Base-by-base conservation (phyloP, 176 grass and related monocot species). In the Eleusine indica region DNA sequence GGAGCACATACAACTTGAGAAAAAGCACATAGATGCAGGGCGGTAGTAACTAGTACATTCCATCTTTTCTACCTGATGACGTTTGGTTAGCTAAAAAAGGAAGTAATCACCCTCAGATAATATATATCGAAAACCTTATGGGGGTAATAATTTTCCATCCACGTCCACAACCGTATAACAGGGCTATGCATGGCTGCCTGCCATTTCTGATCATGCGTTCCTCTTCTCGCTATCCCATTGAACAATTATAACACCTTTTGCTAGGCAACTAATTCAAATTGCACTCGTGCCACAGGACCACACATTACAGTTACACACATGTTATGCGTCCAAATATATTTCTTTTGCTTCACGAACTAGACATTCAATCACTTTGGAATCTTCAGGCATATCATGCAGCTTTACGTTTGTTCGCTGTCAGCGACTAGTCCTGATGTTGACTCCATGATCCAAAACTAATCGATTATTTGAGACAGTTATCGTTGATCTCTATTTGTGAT, bases 321-420 rank as follows among this genome's bases (percentile, higher is more conserved):
- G 39, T 48, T 71, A 70, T 17, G 16, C 57, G 29, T 66, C 44
- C 16, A 1, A 64, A 72, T 2, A 29, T 19, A 51, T 10, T 1
- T 47, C 49, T 29, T 3, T 52, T 77, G 21, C 46, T 47, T 32
- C 21, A 51, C 38, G 53, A 80, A 74, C 40, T 48, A 21, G 74
- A 41, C 61, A 63, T 54, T 51, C 43, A 42, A 52, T 75, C 40
- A 42, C 66, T 69, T 62, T 52, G 76, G 51, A 80, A 80, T 89
- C 76, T 85, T 80, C 17, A 30, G 62, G 70, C 76, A 80, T 71
- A 84, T 76, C 70, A 73, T 63, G 75, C 83, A 86, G 16, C 68
- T 80, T 80, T 67, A 66, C 70, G 76, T 66, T 80, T 54, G 77
- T 56, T 80, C 84, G 1, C 58, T 17, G 56, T 86, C 84, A 57